A percentile compares a stretch with the other conserved stretches of the same genome.
phyloP scores from a whole-genome alignment of 352 stramenopile genomes.

The Phytophthora litchii region DNA sequence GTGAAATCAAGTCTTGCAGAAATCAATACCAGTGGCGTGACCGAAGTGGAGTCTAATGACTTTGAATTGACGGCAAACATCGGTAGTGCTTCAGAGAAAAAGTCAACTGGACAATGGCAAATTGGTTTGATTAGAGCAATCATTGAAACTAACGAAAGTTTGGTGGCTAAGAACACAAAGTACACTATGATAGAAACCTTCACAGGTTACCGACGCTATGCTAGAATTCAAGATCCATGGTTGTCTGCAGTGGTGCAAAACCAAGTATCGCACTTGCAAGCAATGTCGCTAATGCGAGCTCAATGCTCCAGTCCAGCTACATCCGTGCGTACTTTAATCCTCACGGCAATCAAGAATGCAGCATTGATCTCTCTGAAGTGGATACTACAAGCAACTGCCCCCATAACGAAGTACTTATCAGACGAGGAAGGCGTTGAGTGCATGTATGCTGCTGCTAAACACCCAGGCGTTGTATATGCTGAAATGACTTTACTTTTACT shows the following conservation, averaged over 20 bases:
- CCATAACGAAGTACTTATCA: constrained; percentile 12
- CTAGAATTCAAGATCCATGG: constrained; percentile 12
- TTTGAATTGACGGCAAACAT: not conserved
- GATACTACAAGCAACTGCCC: constrained; percentile 32
- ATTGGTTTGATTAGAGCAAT: constrained; percentile 29
- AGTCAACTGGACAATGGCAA: not conserved
- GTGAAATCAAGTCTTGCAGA: constrained; percentile 3
- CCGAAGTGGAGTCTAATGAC: not conserved
- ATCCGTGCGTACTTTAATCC: constrained; percentile 20
- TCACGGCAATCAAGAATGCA: constrained; percentile 31
- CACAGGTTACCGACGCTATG: not conserved
- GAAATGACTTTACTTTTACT: constrained; percentile 53
- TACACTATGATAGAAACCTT: not conserved
- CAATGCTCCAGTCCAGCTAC: not conserved
- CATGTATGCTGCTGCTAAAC: constrained; percentile 22
- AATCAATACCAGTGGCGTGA: not conserved
- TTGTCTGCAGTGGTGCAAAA: constrained; percentile 30
- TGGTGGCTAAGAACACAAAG: not conserved
- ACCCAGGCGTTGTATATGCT: constrained; percentile 41
- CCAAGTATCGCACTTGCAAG: constrained; percentile 43
- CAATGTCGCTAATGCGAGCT: constrained; percentile 17
- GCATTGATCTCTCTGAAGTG: constrained; percentile 50
- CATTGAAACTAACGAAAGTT: constrained; percentile 20
- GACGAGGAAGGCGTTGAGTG: constrained; percentile 26
- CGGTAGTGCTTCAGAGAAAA: not conserved